Base-by-base conservation (phyloP, 2,329 filamentous ascomycete genomes). In the Thermothelomyces thermophilus region DNA sequence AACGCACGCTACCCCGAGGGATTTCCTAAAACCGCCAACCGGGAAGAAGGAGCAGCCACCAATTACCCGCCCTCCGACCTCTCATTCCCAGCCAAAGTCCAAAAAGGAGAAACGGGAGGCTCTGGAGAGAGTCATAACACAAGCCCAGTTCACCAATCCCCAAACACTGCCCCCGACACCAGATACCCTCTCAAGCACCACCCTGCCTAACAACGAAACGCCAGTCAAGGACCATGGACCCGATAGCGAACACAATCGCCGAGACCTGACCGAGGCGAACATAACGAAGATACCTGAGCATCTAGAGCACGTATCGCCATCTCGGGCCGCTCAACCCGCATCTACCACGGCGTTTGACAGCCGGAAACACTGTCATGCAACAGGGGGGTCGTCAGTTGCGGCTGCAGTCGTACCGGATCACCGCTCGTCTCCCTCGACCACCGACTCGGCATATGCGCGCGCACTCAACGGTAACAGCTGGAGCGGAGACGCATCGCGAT, bases 161-260 rank as follows among this genome's bases (percentile, higher is more conserved):
- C 70, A 73, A 16, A 64, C 64, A 16, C 64, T 81, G 1, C 79
- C 79, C 9, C 79, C 79, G 0, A 82, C 79, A 0, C 79, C 79
- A 0, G 78, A 82, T 56, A 82, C 79, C 0, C 76, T 80, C 17
- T 79, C 78, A 1, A 79, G 75, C 2, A 74, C 75, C 1, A 78
- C 76, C 0, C 66, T 82, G 30, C 68, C 69, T 70, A 76, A 0
- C 11, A 70, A 73, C 46, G 77, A 80, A 37, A 72, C 71, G 0
- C 60, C 76, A 1, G 62, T 66, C 0, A 67, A 62, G 7, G 64
- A 66, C 3, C 63, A 60, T 2, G 60, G 54, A 1, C 37, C 56
- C 3, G 57, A 56, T 2, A 58, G 62, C 13, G 66, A 69, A 39
- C 64, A 60, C 10, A 67, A 64, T 36, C 66, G 67, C 26, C 58